Evolutionary conservation across 23 red algal genomes (phyloP), one percentile per base, ranked within the genome.

Genomic region (Pyropia yezoensis): DNA sequence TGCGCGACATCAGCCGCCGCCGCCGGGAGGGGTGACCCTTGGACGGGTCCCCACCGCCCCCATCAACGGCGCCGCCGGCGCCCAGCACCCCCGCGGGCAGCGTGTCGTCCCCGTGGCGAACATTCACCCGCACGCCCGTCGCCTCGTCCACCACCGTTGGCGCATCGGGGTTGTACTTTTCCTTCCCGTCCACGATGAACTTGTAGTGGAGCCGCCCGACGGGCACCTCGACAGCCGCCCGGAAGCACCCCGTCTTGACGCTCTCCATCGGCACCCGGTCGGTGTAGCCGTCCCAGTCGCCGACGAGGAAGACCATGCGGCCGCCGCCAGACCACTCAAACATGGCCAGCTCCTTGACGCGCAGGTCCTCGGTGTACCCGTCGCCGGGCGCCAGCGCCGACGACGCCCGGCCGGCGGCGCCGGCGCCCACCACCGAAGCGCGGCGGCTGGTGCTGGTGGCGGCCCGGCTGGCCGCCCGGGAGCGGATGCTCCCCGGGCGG

Each of bases 301-400:
- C 82, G 0, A 65, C 64, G 19, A 87, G 66, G 39, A 70, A 87
- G 21, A 87, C 82, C 50, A 76, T 76, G 55, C 71, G 58, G 0
- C 82, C 82, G 8, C 70, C 61, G 32, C 82, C 82, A 19, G 75
- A 76, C 82, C 82, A 87, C 57, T 87, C 71, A 63, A 87, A 87
- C 39, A 87, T 47, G 14, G 60, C 24, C 66, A 26, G 18, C 66
- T 39, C 66, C 39, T 52, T 22, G 18, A 47, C 39, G 39, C 39
- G 39, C 39, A 47, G 39, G 39, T 47, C 39, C 39, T 47, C 39
- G 11, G 39, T 8, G 39, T 47, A 13, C 11, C 39, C 39, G 39
- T 47, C 39, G 39, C 39, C 39, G 39, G 39, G 39, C 4, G 39
- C 39, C 4, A 47, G 39, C 39, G 12, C 39, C 39, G 39, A 47